Evolutionary conservation across 805 yeast genomes (phyloP), one percentile per base, ranked within the genome.

Genomic region (Geotrichum ghanense): DNA sequence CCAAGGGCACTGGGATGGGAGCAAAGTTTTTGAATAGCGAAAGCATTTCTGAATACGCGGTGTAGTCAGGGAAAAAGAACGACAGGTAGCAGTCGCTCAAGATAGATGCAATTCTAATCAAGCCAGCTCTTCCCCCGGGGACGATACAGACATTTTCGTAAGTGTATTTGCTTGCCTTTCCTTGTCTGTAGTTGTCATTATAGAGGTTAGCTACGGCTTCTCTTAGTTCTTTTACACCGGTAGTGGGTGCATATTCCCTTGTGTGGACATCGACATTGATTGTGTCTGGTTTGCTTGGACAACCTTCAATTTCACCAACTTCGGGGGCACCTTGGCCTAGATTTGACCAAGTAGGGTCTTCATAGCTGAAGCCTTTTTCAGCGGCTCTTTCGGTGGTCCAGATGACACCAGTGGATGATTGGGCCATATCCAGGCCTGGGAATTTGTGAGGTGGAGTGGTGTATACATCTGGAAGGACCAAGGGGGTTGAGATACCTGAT

Each of bases 241-340:
- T 74, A 19, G 81, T 76, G 17, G 81, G 79, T 12, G 78, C 78
- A 50, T 76, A 76, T 56, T 75, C 82, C 55, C 76, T 67, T 45
- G 72, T 67, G 45, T 68, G 64, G 48, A 72, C 72, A 10, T 75
- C 67, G 14, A 76, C 64, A 0, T 73, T 71, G 23, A 76, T 62
- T 5, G 66, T 53, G 0, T 64, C 65, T 2, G 82, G 82, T 58
- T 79, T 64, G 45, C 68, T 66, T 57, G 75, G 75, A 25, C 80
- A 76, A 2, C 81, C 81, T 2, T 76, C 76, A 41, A 76, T 64
- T 43, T 73, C 78, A 20, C 81, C 81, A 46, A 76, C 79, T 56
- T 76, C 81, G 2, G 82, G 81, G 48, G 79, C 78, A 43, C 82
- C 82, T 57, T 76, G 82, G 40, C 82, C 82, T 58, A 76, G 64